Evolutionary conservation across 2,329 filamentous ascomycete species (phyloP), one percentile per base, ranked within the genome.

Genomic region (Talaromyces atroroseus): DNA sequence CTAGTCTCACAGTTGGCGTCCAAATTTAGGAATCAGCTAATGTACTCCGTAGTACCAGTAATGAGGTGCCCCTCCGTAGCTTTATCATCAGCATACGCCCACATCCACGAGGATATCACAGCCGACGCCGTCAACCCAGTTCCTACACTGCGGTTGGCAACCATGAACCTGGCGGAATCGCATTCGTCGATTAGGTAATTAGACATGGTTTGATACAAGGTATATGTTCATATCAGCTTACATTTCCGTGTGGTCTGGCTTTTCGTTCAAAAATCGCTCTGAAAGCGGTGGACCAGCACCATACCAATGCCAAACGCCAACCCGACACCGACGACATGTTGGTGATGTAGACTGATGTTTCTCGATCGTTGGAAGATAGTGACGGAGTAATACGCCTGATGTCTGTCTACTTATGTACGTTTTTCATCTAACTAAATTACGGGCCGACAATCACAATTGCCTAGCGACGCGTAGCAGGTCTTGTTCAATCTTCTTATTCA

Each of bases 51-150:
- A 4, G 5, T 29, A 29, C 26, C 26, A 29, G 26, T 29, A 8
- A 29, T 29, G 26, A 29, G 26, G 26, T 29, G 26, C 26, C 26
- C 26, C 26, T 29, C 26, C 26, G 26, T 29, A 29, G 26, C 26
- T 29, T 29, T 8, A 29, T n/a, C n/a, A n/a, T n/a, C n/a, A 18
- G 54, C 55, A 36, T 57, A 54, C 55, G 55, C 55, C 59, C 60
- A 67, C 59, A 64, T 66, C 62, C 63, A 65, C 8, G 58, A 61
- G 12, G 64, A 64, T 54, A 65, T 59, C 23, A 65, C 63, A 10
- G 63, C 64, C 1, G 62, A 59, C 5, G 64, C 63, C 10, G 63
- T 65, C 51, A 65, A 47, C 20, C 64, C 64, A 14, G 59, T 64
- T 8, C 63, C 60, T n/a, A 64, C 62, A 20, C 57, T 59, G 47